Conservation (phyloP, 306 rosid species). For the Ormosia semicastrata region DNA sequence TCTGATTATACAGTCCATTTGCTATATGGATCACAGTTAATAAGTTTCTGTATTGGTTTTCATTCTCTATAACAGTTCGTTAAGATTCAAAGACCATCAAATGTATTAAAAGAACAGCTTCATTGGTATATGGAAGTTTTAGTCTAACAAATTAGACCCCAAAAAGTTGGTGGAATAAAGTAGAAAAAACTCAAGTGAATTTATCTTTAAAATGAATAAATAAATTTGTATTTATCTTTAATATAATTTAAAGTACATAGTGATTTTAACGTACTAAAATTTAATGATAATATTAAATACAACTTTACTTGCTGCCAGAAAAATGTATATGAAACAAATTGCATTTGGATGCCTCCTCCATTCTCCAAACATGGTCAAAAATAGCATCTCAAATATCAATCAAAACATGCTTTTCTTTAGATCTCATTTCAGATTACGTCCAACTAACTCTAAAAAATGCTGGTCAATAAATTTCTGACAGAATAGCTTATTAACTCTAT, state of each 20-base stretch:
- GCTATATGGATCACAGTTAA: neutral
- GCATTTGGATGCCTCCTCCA: neutral
- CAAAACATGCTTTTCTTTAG: no score
- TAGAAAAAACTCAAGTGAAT: no score
- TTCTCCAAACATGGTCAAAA: neutral
- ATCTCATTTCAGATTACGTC: neutral
- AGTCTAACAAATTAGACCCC: neutral
- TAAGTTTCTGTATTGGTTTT: neutral
- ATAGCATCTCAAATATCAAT: neutral
- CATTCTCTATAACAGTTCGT: neutral
- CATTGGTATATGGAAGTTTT: neutral
- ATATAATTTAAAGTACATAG: no score
- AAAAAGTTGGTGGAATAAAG: neutral
- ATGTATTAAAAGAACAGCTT: neutral
- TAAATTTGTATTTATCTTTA: no score
- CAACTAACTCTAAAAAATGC: neutral
- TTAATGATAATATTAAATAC: no score
- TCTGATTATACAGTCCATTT: neutral
- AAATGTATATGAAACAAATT: no score
- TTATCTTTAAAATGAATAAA: no score
- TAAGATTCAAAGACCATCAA: neutral
- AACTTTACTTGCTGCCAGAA: no score
- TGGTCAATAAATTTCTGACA: neutral
- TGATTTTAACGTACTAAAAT: no score
- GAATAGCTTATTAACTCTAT: neutral